Conservation (phyloP, 1,284 basidiomycete species). For the Pseudozyma tsukubaensis region DNA sequence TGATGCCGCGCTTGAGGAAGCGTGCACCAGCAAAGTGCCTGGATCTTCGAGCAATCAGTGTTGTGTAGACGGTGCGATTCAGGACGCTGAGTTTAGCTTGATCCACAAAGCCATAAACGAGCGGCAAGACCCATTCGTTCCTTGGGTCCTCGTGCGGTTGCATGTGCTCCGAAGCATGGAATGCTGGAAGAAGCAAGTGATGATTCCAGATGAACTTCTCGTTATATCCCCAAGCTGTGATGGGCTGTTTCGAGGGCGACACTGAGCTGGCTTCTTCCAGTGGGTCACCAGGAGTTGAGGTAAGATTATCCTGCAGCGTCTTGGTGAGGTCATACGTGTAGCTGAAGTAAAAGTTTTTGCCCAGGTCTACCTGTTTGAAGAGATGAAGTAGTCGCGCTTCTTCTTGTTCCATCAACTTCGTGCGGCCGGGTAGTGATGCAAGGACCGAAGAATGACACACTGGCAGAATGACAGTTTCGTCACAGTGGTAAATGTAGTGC, state of each 20-base stretch:
- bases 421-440: slow-evolving; percentile 52
- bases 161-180: slow-evolving; percentile 60
- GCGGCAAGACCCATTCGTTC: slow-evolving; percentile 85
- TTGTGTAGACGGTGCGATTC: slow-evolving; percentile 89
- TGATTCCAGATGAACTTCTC: slow-evolving; percentile 97
- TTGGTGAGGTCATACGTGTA: slow-evolving; percentile 95
- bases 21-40: slow-evolving; percentile 95
- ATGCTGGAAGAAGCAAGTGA: slow-evolving; percentile 80
- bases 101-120: slow-evolving; percentile 96
- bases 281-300: slow-evolving; percentile 65
- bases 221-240: slow-evolving; percentile 75
- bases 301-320: slow-evolving; percentile 93
- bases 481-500: slow-evolving; percentile 97
- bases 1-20: slow-evolving; percentile 93
- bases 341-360: slow-evolving; percentile 99
- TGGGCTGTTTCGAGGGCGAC: slow-evolving; percentile 33
- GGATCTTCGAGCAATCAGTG: slow-evolving; percentile 91
- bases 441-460: slow-evolving; percentile 61
- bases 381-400: slow-evolving; percentile 77
- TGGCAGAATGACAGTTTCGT: slow-evolving; percentile 86
- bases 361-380: slow-evolving; percentile 98
- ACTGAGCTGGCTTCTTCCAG: slow-evolving; percentile 66
- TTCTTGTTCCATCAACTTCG: slow-evolving; percentile 63
- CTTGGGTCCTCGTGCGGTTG: slow-evolving; percentile 43
- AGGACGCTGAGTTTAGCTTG: slow-evolving; percentile 96